Evolutionary conservation across 306 rosid genomes (phyloP), one percentile per base, ranked within the genome.

Genomic region (Arachis stenosperma): DNA sequence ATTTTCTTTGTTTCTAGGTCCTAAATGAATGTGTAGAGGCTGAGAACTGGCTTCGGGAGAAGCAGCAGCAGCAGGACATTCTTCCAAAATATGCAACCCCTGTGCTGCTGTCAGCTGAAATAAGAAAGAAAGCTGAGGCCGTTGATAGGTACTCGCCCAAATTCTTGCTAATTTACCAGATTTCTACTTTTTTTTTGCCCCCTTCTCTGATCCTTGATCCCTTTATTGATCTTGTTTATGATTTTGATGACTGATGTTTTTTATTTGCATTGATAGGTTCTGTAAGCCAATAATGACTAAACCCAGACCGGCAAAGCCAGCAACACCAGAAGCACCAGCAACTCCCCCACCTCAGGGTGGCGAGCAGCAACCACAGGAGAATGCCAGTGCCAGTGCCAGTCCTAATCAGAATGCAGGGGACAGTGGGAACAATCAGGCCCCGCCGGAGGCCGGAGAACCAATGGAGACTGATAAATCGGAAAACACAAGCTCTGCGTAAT

Each of bases 31-130:
- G 99, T 63, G 87, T 71, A 0, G 97, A 84, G 67, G 96, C 99
- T 6, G 99, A 94, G 76, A 87, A 84, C 42, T 94, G 99, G 99
- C 77, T 94, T 48, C 85, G 88, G 80, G 96, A 89, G 85, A 94
- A 88, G 74, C 70, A 53, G 78, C 90, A 84, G 64, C 95, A 85
- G 40, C 99, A 94, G 57, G 90, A 88, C 71, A 43, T 75, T 0
- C 96, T 89, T 22, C 96, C 97, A 15, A 94, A 94, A 67, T 44
- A 86, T 79, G 91, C 95, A 17, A 78, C 43, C 36, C 97, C 99
- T 8, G 91, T 83, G 6, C 95, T 94, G 44, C 65, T 83, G 74
- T 84, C 91, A 3, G 87, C 93, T 73, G 97, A 94, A 10, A 81
- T 88, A 76, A 84, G 90, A 81, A 88, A 62, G 88, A 94, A 85